Base-by-base conservation (phyloP, 352 stramenopile species). In the Pythium insidiosum region DNA sequence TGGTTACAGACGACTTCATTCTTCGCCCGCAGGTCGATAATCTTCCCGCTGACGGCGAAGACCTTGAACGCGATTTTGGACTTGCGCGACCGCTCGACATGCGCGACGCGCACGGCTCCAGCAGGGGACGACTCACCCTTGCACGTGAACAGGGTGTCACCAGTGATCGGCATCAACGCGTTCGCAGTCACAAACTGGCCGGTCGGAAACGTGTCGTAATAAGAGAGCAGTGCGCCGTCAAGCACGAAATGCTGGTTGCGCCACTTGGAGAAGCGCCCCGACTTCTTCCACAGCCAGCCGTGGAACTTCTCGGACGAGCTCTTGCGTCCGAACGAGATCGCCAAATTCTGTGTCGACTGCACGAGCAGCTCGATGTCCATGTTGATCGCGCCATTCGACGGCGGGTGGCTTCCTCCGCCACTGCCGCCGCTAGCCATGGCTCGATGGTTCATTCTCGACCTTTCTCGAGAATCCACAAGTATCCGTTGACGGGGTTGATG, bases 171-270 rank as follows among this genome's bases (percentile, higher is more conserved):
- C 56, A 69, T 65, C 46, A 50, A n/a, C 16, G 66, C 75, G 22
- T 63, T 73, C 41, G 77, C 63, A 5, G 59, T 73, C 4, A 87
- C 73, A 42, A 87, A 88, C 56, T 88, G 67, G 51, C 82, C 74
- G 4, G 73, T 83, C n/a, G 79, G 75, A 47, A 87, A 88, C 52
- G 74, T 80, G 49, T 88, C 79, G 55, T 88, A 91, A 55, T 88
- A 91, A 21, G 73, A 85, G 5, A 91, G 43, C 30, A 91, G 45
- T 19, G 72, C 75, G 29, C 79, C 79, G 23, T 88, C 73, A 4
- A 91, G 59, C 38, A 91, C 73, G 50, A 91, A 91, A 40, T 88
- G 77, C 69, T 91, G 74, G 56, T 87, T 87, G 31, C 69, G 76
- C 79, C 79, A 91, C 50, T 87, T 85, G 22, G 66, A 68, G 48